phyloP scores from a whole-genome alignment of 331 rosid genomes.

The Malus hybrid region DNA sequence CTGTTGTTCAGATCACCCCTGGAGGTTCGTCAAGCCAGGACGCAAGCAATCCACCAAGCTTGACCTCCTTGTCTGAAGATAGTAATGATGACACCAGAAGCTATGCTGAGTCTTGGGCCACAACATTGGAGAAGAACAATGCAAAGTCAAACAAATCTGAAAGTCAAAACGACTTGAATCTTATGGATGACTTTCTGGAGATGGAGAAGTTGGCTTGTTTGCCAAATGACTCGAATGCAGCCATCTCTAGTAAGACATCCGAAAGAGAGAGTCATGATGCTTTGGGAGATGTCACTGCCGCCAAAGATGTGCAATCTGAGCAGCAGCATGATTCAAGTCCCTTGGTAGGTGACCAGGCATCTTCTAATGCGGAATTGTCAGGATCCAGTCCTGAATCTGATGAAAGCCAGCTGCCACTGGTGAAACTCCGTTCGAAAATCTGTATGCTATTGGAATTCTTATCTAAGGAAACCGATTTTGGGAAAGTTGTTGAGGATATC shows the following conservation, averaged over 20 bases:
- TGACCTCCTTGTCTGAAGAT: constrained; percentile 83
- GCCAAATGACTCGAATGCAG: constrained; percentile 52
- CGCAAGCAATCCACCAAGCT: constrained; percentile 80
- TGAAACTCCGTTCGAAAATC: constrained; percentile 68
- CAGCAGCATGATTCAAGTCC: constrained; percentile 29
- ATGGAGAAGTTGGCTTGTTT: constrained; percentile 90
- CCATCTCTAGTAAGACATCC: constrained; percentile 28
- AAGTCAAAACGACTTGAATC: constrained; percentile 61
- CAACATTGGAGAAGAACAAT: constrained; percentile 47
- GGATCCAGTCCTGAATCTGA: constrained; percentile 24
- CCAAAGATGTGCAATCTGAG: constrained; percentile 34
- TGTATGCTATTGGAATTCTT: constrained; percentile 53
- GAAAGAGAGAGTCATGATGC: constrained; percentile 31
- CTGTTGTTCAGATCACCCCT: constrained; percentile 43
- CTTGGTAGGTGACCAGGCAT: constrained; percentile 23
- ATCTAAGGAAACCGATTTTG: constrained; percentile 60
- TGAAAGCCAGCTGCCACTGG: constrained; percentile 33
- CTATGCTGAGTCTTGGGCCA: constrained; percentile 72
- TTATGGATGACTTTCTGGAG: constrained; percentile 98
- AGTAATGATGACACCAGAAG: constrained; percentile 77
- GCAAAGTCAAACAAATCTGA: constrained; percentile 57
- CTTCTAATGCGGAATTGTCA: constrained; percentile 26
- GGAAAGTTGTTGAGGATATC: constrained; percentile 66
- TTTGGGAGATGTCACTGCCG: constrained; percentile 17
- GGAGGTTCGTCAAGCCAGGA: constrained; percentile 66